Evolutionary conservation across 2,329 filamentous ascomycete species (phyloP).

Genomic region (Beauveria australis): DNA sequence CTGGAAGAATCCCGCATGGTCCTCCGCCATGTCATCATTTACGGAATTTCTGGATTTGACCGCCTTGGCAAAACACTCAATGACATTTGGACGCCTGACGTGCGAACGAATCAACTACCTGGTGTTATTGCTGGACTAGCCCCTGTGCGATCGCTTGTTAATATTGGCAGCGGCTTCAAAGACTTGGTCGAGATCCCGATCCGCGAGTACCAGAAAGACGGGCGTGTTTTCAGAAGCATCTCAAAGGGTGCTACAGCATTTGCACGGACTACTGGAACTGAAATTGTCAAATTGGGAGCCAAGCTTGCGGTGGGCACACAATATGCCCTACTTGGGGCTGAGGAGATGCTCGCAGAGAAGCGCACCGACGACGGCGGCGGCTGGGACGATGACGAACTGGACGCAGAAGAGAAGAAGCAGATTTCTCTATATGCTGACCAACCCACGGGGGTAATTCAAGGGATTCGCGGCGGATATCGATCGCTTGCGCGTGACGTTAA

Average conservation of each 20-base stretch:
- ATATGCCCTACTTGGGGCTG: slow-evolving; percentile 81
- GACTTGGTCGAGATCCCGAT: slow-evolving; percentile 86
- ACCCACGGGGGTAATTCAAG: slow-evolving; percentile 79
- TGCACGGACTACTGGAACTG: slow-evolving; percentile 85
- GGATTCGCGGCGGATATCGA: slow-evolving; percentile 72
- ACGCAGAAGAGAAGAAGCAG: slow-evolving; percentile 64
- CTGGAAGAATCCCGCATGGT: slow-evolving; percentile 83
- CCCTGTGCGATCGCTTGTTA: slow-evolving; percentile 82
- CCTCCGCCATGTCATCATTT: slow-evolving; percentile 82
- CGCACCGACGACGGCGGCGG: slow-evolving; percentile 29
- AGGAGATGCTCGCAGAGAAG: slow-evolving; percentile 59
- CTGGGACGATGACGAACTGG: slow-evolving; percentile 53
- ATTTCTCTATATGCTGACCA: slow-evolving; percentile 93
- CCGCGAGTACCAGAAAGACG: slow-evolving; percentile 88
- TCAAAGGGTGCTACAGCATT: slow-evolving; percentile 86
- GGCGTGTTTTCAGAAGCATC: slow-evolving; percentile 82
- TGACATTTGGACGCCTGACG: slow-evolving; percentile 93
- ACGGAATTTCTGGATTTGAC: slow-evolving; percentile 86
- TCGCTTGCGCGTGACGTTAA: slow-evolving; percentile 83
- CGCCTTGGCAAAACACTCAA: slow-evolving; percentile 83
- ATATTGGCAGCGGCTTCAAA: slow-evolving; percentile 78
- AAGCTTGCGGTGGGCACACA: slow-evolving; percentile 94
- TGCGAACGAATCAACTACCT: slow-evolving; percentile 81
- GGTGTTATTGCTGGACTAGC: slow-evolving; percentile 82
- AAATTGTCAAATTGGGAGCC: slow-evolving; percentile 88